Evolutionary conservation across 805 yeast species (phyloP).

Genomic region (Lachancea fermentati): DNA sequence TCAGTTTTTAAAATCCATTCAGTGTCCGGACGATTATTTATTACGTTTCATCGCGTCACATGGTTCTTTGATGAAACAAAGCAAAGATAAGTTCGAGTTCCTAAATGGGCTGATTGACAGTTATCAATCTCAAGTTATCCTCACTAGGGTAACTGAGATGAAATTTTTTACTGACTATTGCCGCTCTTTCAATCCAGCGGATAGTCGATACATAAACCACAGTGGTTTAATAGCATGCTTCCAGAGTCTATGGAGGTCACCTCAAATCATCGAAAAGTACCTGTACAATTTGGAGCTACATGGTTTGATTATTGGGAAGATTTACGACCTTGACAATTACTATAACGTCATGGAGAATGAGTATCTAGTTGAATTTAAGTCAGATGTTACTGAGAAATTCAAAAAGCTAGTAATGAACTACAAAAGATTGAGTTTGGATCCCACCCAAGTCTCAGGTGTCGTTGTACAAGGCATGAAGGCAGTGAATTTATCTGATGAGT

Average conservation of each 20-base stretch:
- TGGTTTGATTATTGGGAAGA: slow-evolving; percentile 33
- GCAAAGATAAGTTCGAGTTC: slow-evolving; percentile 26
- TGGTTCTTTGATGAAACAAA: slow-evolving; percentile 22
- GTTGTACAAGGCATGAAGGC: slow-evolving; percentile 28
- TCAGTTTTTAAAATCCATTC: slow-evolving; percentile 28
- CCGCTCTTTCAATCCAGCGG: slow-evolving; percentile 15
- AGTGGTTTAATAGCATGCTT: slow-evolving; percentile 32
- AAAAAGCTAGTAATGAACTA: slow-evolving; percentile 21
- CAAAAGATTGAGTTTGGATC: slow-evolving; percentile 24
- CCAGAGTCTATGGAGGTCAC: slow-evolving; percentile 27
- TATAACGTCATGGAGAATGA: slow-evolving; percentile 23
- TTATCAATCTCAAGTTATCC: slow-evolving; percentile 21
- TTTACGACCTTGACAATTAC: slow-evolving; percentile 33
- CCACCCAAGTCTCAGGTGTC: slow-evolving; percentile 19
- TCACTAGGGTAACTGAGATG: slow-evolving; percentile 24
- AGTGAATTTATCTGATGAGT: slow-evolving; percentile 22
- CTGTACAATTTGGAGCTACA: slow-evolving; percentile 29
- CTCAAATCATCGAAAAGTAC: slow-evolving; percentile 23
- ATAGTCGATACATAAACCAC: slow-evolving; percentile 17
- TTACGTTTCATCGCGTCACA: slow-evolving; percentile 33
- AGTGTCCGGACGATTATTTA: slow-evolving; percentile 30
- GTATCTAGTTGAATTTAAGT: slow-evolving; percentile 29
- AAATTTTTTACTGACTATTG: slow-evolving; percentile 30
- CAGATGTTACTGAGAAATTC: slow-evolving; percentile 26
- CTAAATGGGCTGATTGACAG: slow-evolving; percentile 23